phyloP scores from a whole-genome alignment of 2,329 filamentous ascomycete species.

The Aspergillus sp. region DNA sequence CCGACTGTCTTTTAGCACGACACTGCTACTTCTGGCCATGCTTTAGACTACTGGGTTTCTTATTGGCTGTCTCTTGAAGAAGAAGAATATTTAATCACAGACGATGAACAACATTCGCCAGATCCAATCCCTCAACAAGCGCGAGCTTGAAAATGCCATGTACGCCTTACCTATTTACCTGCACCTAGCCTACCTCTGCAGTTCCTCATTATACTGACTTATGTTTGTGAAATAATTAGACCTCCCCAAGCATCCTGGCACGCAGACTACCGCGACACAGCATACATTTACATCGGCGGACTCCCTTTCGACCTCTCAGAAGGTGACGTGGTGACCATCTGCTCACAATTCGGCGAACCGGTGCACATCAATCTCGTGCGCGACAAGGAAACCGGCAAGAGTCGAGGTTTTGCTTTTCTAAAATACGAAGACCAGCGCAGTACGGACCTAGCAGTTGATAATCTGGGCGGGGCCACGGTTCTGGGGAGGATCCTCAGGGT shows the following conservation, averaged over 20 bases:
- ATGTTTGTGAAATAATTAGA: slow-evolving; percentile 37
- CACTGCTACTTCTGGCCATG: too few relatives aligned
- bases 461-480: slow-evolving; percentile 78
- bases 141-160: slow-evolving; percentile 83
- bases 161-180: slow-evolving; percentile 37
- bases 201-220: slow-evolving; percentile 5
- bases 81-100: neutral
- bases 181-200: neutral
- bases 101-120: slow-evolving; percentile 90
- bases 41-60: too few relatives aligned
- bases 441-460: slow-evolving; percentile 92
- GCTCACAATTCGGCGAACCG: slow-evolving; percentile 93
- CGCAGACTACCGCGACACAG: slow-evolving; percentile 93
- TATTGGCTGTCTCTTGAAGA: too few relatives aligned
- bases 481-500: slow-evolving; percentile 74
- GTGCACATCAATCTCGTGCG: slow-evolving; percentile 85
- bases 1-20: too few relatives aligned
- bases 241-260: slow-evolving; percentile 89
- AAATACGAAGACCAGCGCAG: slow-evolving; percentile 98
- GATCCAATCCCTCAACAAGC: slow-evolving; percentile 87
- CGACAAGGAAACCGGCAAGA: slow-evolving; percentile 94
- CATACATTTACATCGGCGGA: slow-evolving; percentile 92
- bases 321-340: slow-evolving; percentile 91
- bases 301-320: slow-evolving; percentile 88
- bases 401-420: slow-evolving; percentile 86